Base-by-base conservation (phyloP, 2,329 filamentous ascomycete species). In the Alternaria sp. region DNA sequence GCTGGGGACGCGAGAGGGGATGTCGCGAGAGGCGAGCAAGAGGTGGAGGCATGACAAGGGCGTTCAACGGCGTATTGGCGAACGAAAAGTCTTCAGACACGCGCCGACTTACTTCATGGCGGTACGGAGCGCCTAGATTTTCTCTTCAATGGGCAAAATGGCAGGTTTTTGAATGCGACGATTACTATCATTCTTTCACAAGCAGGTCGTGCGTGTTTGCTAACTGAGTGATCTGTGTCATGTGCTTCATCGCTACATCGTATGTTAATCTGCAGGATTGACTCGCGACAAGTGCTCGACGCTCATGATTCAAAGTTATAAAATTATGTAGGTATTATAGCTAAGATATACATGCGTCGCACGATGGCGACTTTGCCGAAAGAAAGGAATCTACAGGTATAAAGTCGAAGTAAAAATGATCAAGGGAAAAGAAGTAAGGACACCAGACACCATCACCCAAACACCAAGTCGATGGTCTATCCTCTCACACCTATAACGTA, bases 11-110 rank as follows among this genome's bases (percentile, higher is more conserved):
- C 2, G 28, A 6, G 2, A 5, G 10, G 6, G 25, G 0, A 36
- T n/a, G 54, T 11, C 8, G 45, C 22, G 34, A 2, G 28, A 22
- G 38, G 36, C 25, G 30, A 27, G 36, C 12, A 38, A 11, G 46
- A 36, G 16, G 32, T 27, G 20, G 5, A 50, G 46, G 46, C 41
- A 43, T 46, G 36, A 45, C 45, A 52, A 43, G 57, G 52, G 43
- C 51, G 53, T 60, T 50, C 45, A 28, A 30, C 53, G 60, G 60
- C 60, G 60, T 56, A 59, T 25, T 44, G 51, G 56, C 52, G 51
- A 56, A 56, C 14, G 28, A 38, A 54, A 54, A 44, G 46, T 41
- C 36, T 30, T 14, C 2, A 14, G 34, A 40, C 50, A 5, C 22
- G 50, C 50, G 36, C 36, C 36, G 36, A 27, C 16, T 30, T 20